These are phyloP conservation scores for Coemansia erecta DNA, from an alignment of 192 early-diverging fungal genomes.

Conservation along the genomic window DNA sequence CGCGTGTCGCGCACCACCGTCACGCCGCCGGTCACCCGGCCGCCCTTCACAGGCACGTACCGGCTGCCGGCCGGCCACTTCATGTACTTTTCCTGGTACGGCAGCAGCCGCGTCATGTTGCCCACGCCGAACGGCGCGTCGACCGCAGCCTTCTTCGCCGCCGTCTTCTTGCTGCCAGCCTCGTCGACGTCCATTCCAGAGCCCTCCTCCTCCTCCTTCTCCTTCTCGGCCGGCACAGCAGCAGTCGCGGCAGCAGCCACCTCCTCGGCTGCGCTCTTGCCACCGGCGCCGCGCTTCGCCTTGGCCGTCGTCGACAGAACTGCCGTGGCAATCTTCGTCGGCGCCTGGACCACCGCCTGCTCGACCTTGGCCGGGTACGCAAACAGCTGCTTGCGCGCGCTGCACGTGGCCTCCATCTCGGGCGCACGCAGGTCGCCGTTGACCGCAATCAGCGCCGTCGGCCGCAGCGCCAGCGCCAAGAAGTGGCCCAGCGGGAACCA, in stretches of 20 bases:
- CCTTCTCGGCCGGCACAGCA: background rate
- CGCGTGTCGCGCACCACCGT: conserved; percentile 76
- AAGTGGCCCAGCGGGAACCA: conserved; percentile 99
- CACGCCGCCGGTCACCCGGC: conserved; percentile 78
- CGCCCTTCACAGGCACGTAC: conserved; percentile 87
- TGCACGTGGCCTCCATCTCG: conserved; percentile 81
- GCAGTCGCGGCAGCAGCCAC: conserved; percentile 35
- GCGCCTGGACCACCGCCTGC: conserved; percentile 56
- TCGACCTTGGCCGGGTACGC: conserved; percentile 89
- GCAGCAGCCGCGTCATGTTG: conserved; percentile 87
- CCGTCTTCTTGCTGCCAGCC: conserved; percentile 26
- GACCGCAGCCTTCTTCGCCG: conserved; percentile 59
- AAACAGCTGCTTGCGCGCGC: conserved; percentile 84
- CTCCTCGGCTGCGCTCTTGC: conserved; percentile 59
- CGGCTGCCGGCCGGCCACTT: conserved; percentile 80
- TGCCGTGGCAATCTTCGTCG: conserved; percentile 78
- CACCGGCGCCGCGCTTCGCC: conserved; percentile 81
- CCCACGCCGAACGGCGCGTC: conserved; percentile 75
- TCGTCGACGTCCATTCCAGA: conserved; percentile 45
- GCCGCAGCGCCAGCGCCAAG: conserved; percentile 88
- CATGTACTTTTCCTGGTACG: conserved; percentile 83
- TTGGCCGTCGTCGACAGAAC: conserved; percentile 96
- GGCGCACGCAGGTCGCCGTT: conserved; percentile 85
- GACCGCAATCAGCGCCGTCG: conserved; percentile 93
- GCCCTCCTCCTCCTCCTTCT: conserved; percentile 20